Conservation (phyloP, 768 basidiomycete species). For the Suillus subaureus region DNA sequence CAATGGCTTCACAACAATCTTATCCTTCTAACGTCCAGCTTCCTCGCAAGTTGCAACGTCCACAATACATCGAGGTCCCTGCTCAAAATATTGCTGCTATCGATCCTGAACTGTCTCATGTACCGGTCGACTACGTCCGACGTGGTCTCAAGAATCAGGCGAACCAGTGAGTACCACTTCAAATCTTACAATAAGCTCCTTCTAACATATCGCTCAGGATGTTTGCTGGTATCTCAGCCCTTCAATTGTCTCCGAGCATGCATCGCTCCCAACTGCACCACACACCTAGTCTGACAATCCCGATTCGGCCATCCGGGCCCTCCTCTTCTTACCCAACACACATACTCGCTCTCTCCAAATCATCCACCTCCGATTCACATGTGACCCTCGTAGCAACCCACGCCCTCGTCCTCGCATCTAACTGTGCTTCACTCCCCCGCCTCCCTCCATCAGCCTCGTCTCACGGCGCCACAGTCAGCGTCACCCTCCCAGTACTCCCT, state of each 20-base stretch:
- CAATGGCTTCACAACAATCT: conserved; percentile 31
- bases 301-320: conserved; percentile 30
- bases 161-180: conserved; percentile 38
- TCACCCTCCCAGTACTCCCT: conserved; percentile 61
- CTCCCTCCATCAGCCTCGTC: conserved; percentile 44
- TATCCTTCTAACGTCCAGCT: conserved; percentile 54
- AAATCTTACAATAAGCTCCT: conserved; percentile 13
- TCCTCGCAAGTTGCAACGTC: conserved; percentile 70
- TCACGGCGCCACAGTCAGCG: conserved; percentile 34
- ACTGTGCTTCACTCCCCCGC: conserved; percentile 66
- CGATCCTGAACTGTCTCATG: conserved; percentile 49
- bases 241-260: conserved; percentile 41
- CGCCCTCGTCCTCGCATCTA: conserved; percentile 65
- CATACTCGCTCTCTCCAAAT: conserved; percentile 47
- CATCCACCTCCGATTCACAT: conserved; percentile 34
- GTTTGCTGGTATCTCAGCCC: conserved; percentile 43
- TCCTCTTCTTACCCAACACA: conserved; percentile 47
- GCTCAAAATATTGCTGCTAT: conserved; percentile 56
- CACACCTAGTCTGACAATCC: conserved; percentile 33
- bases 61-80: conserved; percentile 58
- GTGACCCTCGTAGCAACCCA: conserved; percentile 65
- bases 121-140: conserved; percentile 67
- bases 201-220: conserved; percentile 42
- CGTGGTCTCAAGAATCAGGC: conserved; percentile 50
- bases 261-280: conserved; percentile 34